Evolutionary conservation across 2,329 filamentous ascomycete genomes (phyloP).

Genomic region (Pochonia chlamydosporia): DNA sequence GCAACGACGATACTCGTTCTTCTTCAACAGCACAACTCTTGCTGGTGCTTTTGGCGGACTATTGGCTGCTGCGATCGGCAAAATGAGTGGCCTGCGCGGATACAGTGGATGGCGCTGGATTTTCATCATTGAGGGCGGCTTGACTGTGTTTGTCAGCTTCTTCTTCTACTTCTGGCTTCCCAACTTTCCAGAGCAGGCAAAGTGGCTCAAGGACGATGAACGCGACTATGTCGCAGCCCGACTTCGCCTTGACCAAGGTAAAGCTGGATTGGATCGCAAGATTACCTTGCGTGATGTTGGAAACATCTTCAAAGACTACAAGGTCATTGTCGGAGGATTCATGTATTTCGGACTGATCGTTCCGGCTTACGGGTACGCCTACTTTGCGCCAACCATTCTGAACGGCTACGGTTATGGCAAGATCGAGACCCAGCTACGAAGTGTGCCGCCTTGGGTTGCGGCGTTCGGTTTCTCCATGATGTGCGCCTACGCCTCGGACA

Average conservation of each 20-base stretch:
- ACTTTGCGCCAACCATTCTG: slow-evolving; percentile 70
- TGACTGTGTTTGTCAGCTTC: slow-evolving; percentile 50
- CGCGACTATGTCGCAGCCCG: slow-evolving; percentile 59
- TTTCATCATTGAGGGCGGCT: slow-evolving; percentile 48
- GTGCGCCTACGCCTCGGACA: slow-evolving; percentile 68
- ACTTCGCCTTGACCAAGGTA: slow-evolving; percentile 63
- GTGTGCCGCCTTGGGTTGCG: slow-evolving; percentile 54
- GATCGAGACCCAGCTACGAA: slow-evolving; percentile 53
- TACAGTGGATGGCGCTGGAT: slow-evolving; percentile 63
- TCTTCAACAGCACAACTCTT: slow-evolving; percentile 78
- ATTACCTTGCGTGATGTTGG: slow-evolving; percentile 54
- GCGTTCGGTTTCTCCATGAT: slow-evolving; percentile 77
- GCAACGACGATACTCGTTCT: slow-evolving; percentile 88
- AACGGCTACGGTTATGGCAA: slow-evolving; percentile 56
- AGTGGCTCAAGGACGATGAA: slow-evolving; percentile 68
- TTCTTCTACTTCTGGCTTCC: slow-evolving; percentile 63
- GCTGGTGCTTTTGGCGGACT: slow-evolving; percentile 83
- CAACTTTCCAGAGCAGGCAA: slow-evolving; percentile 60
- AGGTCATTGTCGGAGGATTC: slow-evolving; percentile 66
- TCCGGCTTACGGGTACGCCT: slow-evolving; percentile 71
- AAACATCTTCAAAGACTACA: slow-evolving; percentile 65
- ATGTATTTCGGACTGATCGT: slow-evolving; percentile 81
- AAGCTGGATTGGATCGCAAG: slow-evolving; percentile 55
- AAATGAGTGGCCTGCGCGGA: slow-evolving; percentile 55
- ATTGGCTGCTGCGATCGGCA: slow-evolving; percentile 80